Evolutionary conservation across 345 rosid species (phyloP), one percentile per base, ranked within the genome.

Genomic region (Dipteronia dyeriana): DNA sequence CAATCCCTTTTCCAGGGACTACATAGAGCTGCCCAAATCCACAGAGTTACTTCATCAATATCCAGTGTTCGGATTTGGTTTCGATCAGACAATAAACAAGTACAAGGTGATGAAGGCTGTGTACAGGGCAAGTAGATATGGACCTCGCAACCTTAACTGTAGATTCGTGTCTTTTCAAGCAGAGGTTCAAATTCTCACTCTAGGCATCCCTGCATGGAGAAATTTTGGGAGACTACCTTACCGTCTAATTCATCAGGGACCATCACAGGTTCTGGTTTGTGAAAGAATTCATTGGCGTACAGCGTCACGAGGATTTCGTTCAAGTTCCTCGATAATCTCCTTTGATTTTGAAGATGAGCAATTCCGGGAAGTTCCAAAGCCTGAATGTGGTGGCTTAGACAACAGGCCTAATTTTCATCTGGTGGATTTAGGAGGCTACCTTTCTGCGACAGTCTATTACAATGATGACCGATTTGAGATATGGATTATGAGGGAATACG

Each of bases 1-100:
- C 68, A 89, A 87, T 57, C 92, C 89, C 43, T 81, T 89, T 41
- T 70, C 86, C 19, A 14, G 82, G 29, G 77, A 80, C 17, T 60
- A 70, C 76, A 20, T 47, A 69, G 76, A 82, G 75, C 83, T 89
- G 14, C 92, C 90, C 13, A 76, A 71, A 49, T 74, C 85, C 3
- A 19, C 29, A 60, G 82, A 82, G 39, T 82, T 78, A 16, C 74
- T 61, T 1, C 77, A 81, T 39, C 89, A 80, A 59, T 70, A 77
- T 51, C 83, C 77, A 12, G 80, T 83, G 11, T 84, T 76, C 43
- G 90, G 90, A 64, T 89, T 89, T 78, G 88, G 89, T 19, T 79
- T 70, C 70, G 74, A 83, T 75, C 81, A 84, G 8, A 47, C 3
- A 39, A 76, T 77, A 9, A 70, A 66, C 38, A 34, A 34, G 6